A percentile compares a stretch with the other conserved stretches of the same genome.
Evolutionary conservation across 23 red algal species (phyloP).

Genomic region (Gracilaria gracilis): DNA sequence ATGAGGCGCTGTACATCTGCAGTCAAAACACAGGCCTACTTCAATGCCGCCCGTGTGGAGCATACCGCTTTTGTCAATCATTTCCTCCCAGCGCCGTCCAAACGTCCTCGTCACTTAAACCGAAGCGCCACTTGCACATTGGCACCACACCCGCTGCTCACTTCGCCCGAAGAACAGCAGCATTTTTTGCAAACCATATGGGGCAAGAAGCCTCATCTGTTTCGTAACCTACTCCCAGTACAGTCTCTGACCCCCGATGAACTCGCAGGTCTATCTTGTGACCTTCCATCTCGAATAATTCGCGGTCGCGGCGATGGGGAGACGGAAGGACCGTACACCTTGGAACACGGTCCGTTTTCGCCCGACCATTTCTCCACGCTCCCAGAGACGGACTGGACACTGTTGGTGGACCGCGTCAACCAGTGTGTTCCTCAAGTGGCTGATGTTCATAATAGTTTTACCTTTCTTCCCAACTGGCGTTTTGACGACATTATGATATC

Average conservation of each 20-base stretch:
- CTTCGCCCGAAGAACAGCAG: not conserved
- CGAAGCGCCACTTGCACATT: not conserved
- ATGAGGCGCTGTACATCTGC: no score
- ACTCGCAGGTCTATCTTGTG: slow-evolving; percentile 78
- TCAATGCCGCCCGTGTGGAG: no score
- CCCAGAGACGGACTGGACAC: slow-evolving; percentile 71
- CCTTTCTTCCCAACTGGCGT: slow-evolving; percentile 83
- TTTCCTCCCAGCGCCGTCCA: not conserved
- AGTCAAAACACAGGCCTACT: no score
- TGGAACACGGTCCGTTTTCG: slow-evolving; percentile 66
- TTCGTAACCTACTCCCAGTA: slow-evolving; percentile 69
- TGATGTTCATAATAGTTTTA: slow-evolving; percentile 67
- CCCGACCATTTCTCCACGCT: slow-evolving; percentile 46
- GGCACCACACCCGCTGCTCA: slow-evolving; percentile 4
- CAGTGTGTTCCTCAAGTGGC: slow-evolving; percentile 61
- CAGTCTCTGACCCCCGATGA: slow-evolving; percentile 75
- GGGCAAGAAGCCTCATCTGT: slow-evolving; percentile 66
- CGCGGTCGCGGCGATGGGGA: slow-evolving; percentile 27
- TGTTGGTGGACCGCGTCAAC: slow-evolving; percentile 78
- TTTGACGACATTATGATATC: slow-evolving; percentile 91
- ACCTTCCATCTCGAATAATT: slow-evolving; percentile 78
- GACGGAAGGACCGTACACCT: slow-evolving; percentile 37
- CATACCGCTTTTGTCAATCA: slow-evolving; percentile 5
- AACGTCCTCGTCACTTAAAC: not conserved
- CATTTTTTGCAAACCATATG: slow-evolving; percentile 37